Conservation (phyloP, 306 rosid species). For the Crotalaria pallida region DNA sequence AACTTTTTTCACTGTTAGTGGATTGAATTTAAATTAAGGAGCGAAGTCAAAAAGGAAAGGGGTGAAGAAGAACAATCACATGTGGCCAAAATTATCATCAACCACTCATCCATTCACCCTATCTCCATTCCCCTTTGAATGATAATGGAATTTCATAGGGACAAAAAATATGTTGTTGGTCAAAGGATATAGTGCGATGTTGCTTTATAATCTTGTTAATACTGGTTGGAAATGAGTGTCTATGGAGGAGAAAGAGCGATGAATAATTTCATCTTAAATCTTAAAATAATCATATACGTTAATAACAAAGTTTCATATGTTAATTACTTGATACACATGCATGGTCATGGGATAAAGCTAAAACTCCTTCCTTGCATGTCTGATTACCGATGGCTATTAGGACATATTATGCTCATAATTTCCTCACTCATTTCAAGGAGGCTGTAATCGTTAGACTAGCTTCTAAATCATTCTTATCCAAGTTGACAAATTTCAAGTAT, state of each 20-base stretch:
- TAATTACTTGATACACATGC: not conserved
- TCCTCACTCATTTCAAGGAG: not conserved
- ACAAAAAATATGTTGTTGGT: conserved; percentile 16
- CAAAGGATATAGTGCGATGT: conserved; percentile 18
- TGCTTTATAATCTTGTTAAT: conserved; percentile 13
- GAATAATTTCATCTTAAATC: no score
- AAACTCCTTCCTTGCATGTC: conserved; percentile 2
- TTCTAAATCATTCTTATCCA: conserved; percentile 36
- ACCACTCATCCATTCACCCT: conserved; percentile 57
- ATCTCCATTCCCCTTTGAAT: conserved; percentile 29
- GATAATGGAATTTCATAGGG: conserved; percentile 22
- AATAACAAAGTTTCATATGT: not conserved
- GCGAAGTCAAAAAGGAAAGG: not conserved
- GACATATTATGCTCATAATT: not conserved
- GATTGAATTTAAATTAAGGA: not conserved
- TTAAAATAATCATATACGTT: no score
- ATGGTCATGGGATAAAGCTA: not conserved
- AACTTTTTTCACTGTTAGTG: not conserved
- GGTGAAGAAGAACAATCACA: conserved; percentile 33
- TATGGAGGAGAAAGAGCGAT: no score
- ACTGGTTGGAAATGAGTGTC: not conserved
- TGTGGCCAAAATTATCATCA: conserved; percentile 46
- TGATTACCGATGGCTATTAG: not conserved
- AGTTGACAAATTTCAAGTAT: conserved; percentile 33
- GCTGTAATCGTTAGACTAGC: not conserved